Percentiles rank a stretch among this genome's conserved stretches.
These are phyloP conservation scores for Xylariaceae sp. DNA, from an alignment of 2,329 filamentous ascomycete species.

Conservation along the genomic window DNA sequence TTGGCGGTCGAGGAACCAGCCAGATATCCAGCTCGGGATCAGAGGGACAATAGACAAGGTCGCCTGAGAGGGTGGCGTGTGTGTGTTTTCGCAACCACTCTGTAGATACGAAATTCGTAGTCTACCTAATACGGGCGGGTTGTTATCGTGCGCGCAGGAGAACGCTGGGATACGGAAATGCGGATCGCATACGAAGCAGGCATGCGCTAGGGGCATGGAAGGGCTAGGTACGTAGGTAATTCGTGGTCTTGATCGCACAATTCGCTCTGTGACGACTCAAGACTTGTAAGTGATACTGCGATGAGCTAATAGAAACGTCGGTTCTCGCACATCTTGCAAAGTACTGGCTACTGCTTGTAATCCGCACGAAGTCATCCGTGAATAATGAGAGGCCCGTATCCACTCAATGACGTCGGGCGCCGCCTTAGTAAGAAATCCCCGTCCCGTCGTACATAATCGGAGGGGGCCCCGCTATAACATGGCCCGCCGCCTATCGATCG, in stretches of 20 bases:
- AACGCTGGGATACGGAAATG: neutral
- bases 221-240: neutral
- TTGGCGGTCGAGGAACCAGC: neutral
- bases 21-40: neutral
- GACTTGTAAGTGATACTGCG: constrained; percentile 2
- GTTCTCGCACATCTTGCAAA: neutral
- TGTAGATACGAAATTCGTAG: neutral
- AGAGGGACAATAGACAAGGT: neutral
- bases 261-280: neutral
- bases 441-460: too few species aligned
- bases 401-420: constrained; percentile 13
- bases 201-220: neutral
- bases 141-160: neutral
- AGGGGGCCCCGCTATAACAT: too few species aligned
- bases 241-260: neutral
- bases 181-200: neutral
- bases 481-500: too few species aligned
- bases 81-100: neutral
- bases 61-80: neutral
- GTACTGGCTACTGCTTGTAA: too few species aligned
- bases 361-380: too few species aligned
- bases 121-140: neutral
- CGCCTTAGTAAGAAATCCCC: neutral
- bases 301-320: constrained; percentile 1
- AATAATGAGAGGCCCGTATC: too few species aligned